Percentiles rank a stretch among this genome's conserved stretches.
phyloP scores from a whole-genome alignment of 805 yeast species.

The Babjeviella inositovora region DNA sequence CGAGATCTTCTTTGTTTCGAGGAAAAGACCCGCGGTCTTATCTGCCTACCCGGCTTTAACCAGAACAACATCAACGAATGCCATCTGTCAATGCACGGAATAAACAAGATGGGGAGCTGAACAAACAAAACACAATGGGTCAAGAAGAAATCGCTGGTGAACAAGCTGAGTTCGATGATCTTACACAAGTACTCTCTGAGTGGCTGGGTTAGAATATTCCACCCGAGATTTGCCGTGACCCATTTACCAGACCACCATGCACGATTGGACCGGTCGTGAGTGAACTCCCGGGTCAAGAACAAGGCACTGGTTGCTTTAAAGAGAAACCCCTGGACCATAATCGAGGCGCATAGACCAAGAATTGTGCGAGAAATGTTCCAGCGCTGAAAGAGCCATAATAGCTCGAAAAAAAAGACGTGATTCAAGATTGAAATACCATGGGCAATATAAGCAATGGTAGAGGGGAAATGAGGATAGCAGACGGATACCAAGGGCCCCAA shows the following conservation, averaged over 20 bases:
- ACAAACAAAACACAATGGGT: constrained; percentile 40
- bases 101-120: constrained; percentile 43
- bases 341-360: constrained; percentile 40
- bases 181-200: constrained; percentile 48
- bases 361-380: constrained; percentile 47
- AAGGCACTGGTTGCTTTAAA: constrained; percentile 32
- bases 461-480: constrained; percentile 27
- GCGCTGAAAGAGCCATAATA: constrained; percentile 52
- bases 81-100: constrained; percentile 51
- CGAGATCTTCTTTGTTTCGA: constrained; percentile 22
- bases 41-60: constrained; percentile 40
- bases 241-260: constrained; percentile 79
- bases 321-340: constrained; percentile 39
- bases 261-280: constrained; percentile 38
- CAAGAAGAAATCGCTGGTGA: constrained; percentile 45
- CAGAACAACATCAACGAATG: constrained; percentile 56
- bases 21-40: constrained; percentile 27
- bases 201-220: constrained; percentile 46
- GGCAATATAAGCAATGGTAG: constrained; percentile 35
- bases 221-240: constrained; percentile 46
- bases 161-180: constrained; percentile 47
- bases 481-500: constrained; percentile 32
- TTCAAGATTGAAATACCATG: constrained; percentile 36
- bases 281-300: constrained; percentile 45
- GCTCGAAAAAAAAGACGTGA: constrained; percentile 39